A percentile compares a stretch with the other conserved stretches of the same genome.
These are phyloP conservation scores for Drosera spatulata DNA, from an alignment of 179 eudicot species.

Conservation along the genomic window DNA sequence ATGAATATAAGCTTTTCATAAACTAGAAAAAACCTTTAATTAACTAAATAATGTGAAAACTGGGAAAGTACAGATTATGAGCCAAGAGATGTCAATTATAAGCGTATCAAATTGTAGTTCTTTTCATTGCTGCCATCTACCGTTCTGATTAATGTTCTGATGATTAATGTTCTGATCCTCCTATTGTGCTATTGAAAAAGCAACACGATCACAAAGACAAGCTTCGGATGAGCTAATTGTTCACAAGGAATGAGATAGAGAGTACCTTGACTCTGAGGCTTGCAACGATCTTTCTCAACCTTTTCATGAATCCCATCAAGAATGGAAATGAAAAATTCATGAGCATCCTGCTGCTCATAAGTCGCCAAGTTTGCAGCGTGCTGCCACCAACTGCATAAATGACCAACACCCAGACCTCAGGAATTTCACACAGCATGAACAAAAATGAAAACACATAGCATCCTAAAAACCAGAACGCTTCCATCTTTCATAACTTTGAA, in stretches of 20 bases:
- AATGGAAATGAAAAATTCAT: constrained; percentile 74
- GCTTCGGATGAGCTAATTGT: neutral
- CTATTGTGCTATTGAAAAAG: neutral
- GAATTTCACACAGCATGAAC: neutral
- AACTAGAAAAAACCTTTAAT: no score
- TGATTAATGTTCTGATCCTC: neutral
- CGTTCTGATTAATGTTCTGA: no score
- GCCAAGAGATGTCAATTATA: no score
- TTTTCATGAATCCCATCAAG: constrained; percentile 73
- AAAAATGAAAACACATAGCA: neutral
- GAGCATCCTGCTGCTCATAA: constrained; percentile 86
- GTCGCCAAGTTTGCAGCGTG: constrained; percentile 74
- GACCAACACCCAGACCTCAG: neutral
- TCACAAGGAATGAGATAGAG: neutral
- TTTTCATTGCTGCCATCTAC: no score
- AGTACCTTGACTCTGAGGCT: constrained; percentile 45
- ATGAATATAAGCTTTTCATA: no score
- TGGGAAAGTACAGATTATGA: no score
- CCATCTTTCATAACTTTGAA: no score
- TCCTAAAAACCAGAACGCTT: no score
- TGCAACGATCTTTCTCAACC: constrained; percentile 41
- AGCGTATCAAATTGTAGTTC: no score
- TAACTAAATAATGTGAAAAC: no score
- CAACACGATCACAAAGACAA: constrained; percentile 1
- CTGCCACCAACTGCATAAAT: constrained; percentile 70